A percentile compares a stretch with the other conserved stretches of the same genome.
Conservation (phyloP, 805 yeast species). For the Candida coquimbonensis region DNA sequence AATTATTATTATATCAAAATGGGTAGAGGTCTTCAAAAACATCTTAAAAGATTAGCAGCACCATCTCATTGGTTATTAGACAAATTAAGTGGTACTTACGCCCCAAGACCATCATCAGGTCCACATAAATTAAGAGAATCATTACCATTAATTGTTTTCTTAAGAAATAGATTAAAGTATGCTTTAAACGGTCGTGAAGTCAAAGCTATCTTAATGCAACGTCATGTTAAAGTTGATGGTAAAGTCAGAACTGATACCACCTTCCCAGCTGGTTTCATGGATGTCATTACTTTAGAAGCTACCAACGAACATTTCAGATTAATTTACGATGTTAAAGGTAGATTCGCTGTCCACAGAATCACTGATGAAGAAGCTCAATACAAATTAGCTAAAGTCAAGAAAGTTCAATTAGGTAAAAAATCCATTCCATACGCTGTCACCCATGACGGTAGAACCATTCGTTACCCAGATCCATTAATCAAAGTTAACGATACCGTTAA, state of each 20-base stretch:
- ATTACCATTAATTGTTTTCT: constrained; percentile 91
- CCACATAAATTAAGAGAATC: constrained; percentile 99
- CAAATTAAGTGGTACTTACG: constrained; percentile 98
- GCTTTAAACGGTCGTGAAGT: constrained; percentile 99
- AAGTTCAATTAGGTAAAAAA: constrained; percentile 96
- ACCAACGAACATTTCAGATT: constrained; percentile 99
- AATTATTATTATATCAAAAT: constrained; percentile 8
- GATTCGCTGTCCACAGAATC: constrained; percentile 99
- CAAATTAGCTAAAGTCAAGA: constrained; percentile 98
- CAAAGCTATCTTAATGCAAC: constrained; percentile 96
- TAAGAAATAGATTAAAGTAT: constrained; percentile 98
- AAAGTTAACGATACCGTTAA: constrained; percentile 97
- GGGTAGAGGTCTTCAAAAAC: constrained; percentile 63
- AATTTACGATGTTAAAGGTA: constrained; percentile 97
- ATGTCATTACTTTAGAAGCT: constrained; percentile 93
- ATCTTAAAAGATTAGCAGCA: constrained; percentile 99
- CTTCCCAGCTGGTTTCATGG: constrained; percentile 99
- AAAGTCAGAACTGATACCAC: constrained; percentile 99
- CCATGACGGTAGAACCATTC: constrained; percentile 99
- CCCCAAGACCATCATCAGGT: constrained; percentile 99
- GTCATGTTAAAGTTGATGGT: constrained; percentile 97
- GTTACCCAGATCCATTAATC: constrained; percentile 98
- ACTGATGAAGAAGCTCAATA: constrained; percentile 97
- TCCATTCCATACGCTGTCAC: constrained; percentile 98
- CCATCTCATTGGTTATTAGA: constrained; percentile 99